These are phyloP conservation scores for Wilhelminamyces savonicus DNA, from an alignment of 805 yeast genomes.

Conservation along the genomic window DNA sequence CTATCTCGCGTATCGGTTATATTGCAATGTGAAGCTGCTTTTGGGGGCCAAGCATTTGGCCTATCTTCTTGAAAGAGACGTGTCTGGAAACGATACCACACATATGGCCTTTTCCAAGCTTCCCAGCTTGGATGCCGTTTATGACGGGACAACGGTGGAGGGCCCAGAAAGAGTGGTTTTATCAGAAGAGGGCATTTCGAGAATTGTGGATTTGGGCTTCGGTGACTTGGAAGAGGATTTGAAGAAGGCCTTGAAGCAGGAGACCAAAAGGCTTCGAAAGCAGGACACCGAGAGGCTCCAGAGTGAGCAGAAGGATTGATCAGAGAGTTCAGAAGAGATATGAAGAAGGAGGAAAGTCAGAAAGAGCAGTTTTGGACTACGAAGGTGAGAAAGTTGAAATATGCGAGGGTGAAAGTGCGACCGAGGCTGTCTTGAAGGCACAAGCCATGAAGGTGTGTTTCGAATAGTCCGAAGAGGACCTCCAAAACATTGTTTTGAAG, in stretches of 20 bases:
- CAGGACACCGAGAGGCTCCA: slow-evolving; percentile 2
- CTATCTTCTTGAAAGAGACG: slow-evolving; percentile 39
- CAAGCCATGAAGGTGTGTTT: too few relatives aligned
- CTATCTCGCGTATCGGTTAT: slow-evolving; percentile 71
- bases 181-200: slow-evolving; percentile 39
- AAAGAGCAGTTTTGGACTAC: too few relatives aligned
- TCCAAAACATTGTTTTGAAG: too few relatives aligned
- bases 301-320: too few relatives aligned
- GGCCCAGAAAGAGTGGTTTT: slow-evolving; percentile 29
- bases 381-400: too few relatives aligned
- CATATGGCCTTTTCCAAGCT: slow-evolving; percentile 16
- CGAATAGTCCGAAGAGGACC: too few relatives aligned
- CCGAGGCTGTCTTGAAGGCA: too few relatives aligned
- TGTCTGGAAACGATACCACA: slow-evolving; percentile 8
- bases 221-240: slow-evolving; percentile 40
- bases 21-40: slow-evolving; percentile 77
- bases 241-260: slow-evolving; percentile 50
- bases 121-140: slow-evolving; percentile 12
- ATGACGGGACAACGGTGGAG: slow-evolving; percentile 6
- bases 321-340: too few relatives aligned
- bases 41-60: slow-evolving; percentile 67
- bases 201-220: slow-evolving; percentile 39
- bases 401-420: too few relatives aligned
- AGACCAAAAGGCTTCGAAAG: slow-evolving; percentile 23
- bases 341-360: too few relatives aligned